Evolutionary conservation across 371 early-diverging fungal species (phyloP).

Genomic region (Mucor sp.): DNA sequence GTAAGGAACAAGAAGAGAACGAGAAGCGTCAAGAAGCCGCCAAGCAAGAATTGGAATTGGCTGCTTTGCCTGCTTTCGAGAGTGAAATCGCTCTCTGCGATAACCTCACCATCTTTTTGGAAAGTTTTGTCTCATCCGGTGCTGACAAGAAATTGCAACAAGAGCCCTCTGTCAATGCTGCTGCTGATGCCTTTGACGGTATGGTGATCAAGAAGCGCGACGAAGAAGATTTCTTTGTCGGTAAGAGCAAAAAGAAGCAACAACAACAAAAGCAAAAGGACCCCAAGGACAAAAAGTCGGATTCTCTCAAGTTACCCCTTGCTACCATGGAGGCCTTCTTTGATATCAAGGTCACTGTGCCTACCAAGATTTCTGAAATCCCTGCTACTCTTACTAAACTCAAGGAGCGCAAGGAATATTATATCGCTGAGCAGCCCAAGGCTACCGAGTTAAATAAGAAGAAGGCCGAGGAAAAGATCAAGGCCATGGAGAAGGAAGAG

Average conservation of each 20-base stretch:
- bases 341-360: constrained; percentile 81
- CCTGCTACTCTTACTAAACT: constrained; percentile 72
- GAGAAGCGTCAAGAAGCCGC: constrained; percentile 66
- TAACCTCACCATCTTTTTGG: constrained; percentile 74
- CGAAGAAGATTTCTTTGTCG: constrained; percentile 72
- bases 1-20: constrained; percentile 69
- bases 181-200: constrained; percentile 58
- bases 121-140: constrained; percentile 33
- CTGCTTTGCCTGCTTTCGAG: constrained; percentile 87
- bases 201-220: constrained; percentile 75
- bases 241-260: constrained; percentile 50
- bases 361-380: constrained; percentile 73
- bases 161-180: constrained; percentile 13
- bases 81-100: constrained; percentile 85
- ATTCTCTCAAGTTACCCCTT: constrained; percentile 79
- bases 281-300: constrained; percentile 67
- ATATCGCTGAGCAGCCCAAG: constrained; percentile 73
- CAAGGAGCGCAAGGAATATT: constrained; percentile 71
- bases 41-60: constrained; percentile 78
- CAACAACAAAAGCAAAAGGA: constrained; percentile 32
- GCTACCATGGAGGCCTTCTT: constrained; percentile 81
- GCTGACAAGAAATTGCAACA: constrained; percentile 33
- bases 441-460: constrained; percentile 85
- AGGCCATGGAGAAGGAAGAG: constrained; percentile 62
- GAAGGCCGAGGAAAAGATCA: constrained; percentile 86